A percentile compares a stretch with the other conserved stretches of the same genome.
These are phyloP conservation scores for Comarum palustre DNA, from an alignment of 306 rosid genomes.

Conservation along the genomic window DNA sequence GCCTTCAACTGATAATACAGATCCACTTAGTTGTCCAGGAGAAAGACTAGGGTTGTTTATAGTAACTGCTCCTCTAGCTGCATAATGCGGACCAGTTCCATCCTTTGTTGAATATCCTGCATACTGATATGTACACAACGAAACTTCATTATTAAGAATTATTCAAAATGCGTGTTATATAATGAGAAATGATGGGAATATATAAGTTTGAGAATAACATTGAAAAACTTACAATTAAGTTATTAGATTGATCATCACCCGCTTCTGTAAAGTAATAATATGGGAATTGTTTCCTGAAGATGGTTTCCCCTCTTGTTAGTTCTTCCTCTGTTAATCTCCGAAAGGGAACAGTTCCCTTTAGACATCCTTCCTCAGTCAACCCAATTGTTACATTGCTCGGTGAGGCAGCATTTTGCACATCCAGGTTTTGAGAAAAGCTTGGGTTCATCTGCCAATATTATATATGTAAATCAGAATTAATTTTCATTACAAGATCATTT, in stretches of 20 bases:
- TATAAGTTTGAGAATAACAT: not conserved
- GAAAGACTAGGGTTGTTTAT: not conserved
- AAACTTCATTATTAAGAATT: not conserved
- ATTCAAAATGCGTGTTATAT: too few species aligned
- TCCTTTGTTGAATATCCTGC: conserved; percentile 1
- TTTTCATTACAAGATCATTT: too few species aligned
- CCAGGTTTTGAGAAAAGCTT: not conserved
- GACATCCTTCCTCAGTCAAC: not conserved
- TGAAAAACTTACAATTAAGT: not conserved
- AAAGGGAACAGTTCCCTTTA: not conserved
- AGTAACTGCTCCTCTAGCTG: not conserved
- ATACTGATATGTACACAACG: not conserved
- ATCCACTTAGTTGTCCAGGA: not conserved
- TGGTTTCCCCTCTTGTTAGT: not conserved
- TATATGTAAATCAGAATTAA: too few species aligned
- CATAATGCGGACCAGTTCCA: not conserved
- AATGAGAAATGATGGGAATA: too few species aligned
- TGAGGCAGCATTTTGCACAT: not conserved
- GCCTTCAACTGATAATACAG: not conserved
- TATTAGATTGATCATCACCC: not conserved
- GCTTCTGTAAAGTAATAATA: not conserved
- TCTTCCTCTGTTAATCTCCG: not conserved
- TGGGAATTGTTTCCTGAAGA: not conserved
- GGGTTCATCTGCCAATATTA: not conserved
- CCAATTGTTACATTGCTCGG: not conserved